Percentiles rank a stretch among this genome's conserved stretches.
These are phyloP conservation scores for Paradendryphiella salina DNA, from an alignment of 2,329 filamentous ascomycete species.

Conservation along the genomic window DNA sequence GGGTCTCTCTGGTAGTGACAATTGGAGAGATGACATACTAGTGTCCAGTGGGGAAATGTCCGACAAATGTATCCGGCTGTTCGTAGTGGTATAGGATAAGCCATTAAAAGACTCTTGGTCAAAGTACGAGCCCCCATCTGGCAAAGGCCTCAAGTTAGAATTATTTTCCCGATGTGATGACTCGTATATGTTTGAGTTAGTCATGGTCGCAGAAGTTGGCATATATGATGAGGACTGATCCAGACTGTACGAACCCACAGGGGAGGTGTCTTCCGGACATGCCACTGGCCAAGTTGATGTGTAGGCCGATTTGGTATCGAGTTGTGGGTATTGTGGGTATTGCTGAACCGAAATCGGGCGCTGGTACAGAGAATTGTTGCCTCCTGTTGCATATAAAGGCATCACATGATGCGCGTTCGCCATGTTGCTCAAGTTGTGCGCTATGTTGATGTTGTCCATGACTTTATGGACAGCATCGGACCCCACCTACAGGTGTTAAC, in stretches of 20 bases:
- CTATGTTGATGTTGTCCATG: conserved; percentile 25
- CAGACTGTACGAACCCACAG: conserved; percentile 33
- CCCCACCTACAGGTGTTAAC: conserved; percentile 37
- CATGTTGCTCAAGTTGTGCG: conserved; percentile 23
- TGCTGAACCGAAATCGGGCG: conserved; percentile 17
- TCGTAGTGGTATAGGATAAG: conserved; percentile 26
- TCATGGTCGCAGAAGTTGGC: conserved; percentile 16
- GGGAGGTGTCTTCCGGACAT: conserved; percentile 36
- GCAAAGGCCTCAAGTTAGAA: conserved; percentile 13
- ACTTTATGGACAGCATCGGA: conserved; percentile 34
- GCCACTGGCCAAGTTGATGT: conserved; percentile 30
- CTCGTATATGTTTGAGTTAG: conserved; percentile 19
- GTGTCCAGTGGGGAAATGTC: conserved; percentile 36
- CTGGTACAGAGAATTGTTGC: conserved; percentile 15
- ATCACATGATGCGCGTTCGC: conserved; percentile 26
- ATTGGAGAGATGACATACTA: conserved; percentile 35
- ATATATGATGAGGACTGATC: conserved; percentile 29
- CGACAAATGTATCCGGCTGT: conserved; percentile 9
- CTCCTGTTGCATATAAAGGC: conserved; percentile 25
- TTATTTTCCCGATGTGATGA: conserved; percentile 28
- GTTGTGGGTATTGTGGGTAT: conserved; percentile 25
- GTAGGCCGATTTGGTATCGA: conserved; percentile 29
- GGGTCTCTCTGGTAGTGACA: conserved; percentile 33
- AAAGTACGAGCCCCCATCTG: conserved; percentile 21
- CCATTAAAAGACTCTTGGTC: conserved; percentile 29